Evolutionary conservation across 108 stramenopile genomes (phyloP), one percentile per base, ranked within the genome.

Genomic region (Licmophora abbreviata): DNA sequence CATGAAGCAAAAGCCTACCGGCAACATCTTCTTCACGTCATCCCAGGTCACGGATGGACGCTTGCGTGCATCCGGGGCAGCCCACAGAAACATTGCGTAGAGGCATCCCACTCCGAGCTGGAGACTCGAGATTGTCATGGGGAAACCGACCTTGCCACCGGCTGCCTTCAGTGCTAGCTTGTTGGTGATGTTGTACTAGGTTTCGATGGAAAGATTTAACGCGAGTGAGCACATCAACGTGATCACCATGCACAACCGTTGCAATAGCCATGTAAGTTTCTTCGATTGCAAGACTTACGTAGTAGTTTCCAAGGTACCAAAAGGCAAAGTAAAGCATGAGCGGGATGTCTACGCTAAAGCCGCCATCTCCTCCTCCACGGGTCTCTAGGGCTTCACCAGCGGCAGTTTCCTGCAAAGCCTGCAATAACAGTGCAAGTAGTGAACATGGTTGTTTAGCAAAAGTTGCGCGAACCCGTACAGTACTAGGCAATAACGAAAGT

Each of bases 291-390:
- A 27, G 25, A 72, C 74, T 69, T 48, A 73, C 74, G 48, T 81
- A 90, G 72, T 92, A 92, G 68, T 95, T 95, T 44, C 94, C 94
- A 17, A 95, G 70, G 69, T 95, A 95, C 94, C 94, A 95, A 20
- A 92, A 79, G 42, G 63, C 56, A 56, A 95, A 90, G 74, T 95
- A 95, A 31, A 72, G 36, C 31, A 90, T 51, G n/a, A 95, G 76
- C 24, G 85, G 79, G 51, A 93, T 35, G 66, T 93, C 92, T 17
- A 87, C 47, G 34, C 68, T 59, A 44, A 44, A 15, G 36, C 41
- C 44, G 11, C 20, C 56, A 37, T 48, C 35, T 20, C 51, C 71
- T 57, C 82, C 77, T 55, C 82, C 82, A 35, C 82, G 82, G 22
- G 71, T 68, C 11, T 60, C 48, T 20, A 72, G 56, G 37, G 70